phyloP scores from a whole-genome alignment of 257 asterid genomes.

The Leonotis leonurus region DNA sequence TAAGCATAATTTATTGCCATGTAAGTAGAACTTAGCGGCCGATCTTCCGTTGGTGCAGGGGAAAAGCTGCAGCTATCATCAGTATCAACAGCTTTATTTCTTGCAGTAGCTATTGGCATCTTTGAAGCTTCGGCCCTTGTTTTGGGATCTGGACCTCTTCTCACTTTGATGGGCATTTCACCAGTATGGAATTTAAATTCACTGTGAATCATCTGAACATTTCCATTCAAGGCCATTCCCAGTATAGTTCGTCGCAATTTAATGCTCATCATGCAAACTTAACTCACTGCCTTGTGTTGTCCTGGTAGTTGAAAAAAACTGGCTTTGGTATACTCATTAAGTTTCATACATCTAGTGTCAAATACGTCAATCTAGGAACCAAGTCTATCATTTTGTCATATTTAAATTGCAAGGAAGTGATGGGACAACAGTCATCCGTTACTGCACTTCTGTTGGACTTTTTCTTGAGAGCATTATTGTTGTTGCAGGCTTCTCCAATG shows the following conservation, averaged over 20 bases:
- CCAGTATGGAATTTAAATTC: constrained; percentile 37
- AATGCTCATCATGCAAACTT: neutral
- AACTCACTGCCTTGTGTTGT: neutral
- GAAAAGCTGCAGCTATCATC: constrained; percentile 74
- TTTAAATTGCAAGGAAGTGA: neutral
- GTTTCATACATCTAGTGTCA: neutral
- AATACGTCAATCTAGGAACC: neutral
- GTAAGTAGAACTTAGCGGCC: constrained; percentile 6
- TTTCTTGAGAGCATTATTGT: neutral
- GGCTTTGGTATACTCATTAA: neutral
- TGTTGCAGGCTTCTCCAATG: constrained; percentile 70
- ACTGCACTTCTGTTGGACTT: neutral
- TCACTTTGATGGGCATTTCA: constrained; percentile 82
- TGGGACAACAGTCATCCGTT: neutral
- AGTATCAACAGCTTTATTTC: constrained; percentile 78
- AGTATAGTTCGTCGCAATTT: neutral
- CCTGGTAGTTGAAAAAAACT: neutral
- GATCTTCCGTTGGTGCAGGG: constrained; percentile 18
- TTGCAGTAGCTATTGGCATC: constrained; percentile 84
- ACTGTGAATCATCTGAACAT: neutral
- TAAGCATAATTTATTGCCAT: neutral
- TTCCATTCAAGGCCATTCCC: neutral
- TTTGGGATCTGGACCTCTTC: constrained; percentile 84
- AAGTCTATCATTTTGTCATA: neutral
- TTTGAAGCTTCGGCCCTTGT: constrained; percentile 70